Conservation (phyloP, 352 stramenopile species). For the Pythium aristosporum region DNA sequence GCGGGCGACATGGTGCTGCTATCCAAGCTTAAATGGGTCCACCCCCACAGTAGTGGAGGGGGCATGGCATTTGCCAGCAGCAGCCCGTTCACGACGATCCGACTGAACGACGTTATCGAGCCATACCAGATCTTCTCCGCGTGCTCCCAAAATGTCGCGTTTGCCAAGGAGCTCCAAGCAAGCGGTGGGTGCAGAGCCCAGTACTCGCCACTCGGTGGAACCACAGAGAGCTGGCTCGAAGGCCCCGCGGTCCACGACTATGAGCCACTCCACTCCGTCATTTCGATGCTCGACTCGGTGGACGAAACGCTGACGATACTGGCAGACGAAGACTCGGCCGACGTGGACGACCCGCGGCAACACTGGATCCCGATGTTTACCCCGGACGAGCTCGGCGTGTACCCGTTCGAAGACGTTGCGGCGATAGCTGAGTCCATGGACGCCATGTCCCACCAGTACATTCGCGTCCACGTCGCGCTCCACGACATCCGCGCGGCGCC, state of each 20-base stretch:
- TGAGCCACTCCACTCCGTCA: not conserved
- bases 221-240: conserved; percentile 26
- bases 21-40: conserved; percentile 55
- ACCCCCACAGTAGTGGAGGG: not conserved
- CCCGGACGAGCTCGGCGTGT: conserved; percentile 4
- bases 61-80: conserved; percentile 40
- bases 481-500: conserved; percentile 18
- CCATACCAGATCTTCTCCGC: conserved; percentile 8
- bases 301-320: conserved; percentile 3
- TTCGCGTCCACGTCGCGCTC: conserved; percentile 24
- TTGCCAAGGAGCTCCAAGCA: conserved; percentile 14
- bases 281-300: not conserved
- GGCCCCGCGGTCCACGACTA: not conserved
- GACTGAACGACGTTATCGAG: conserved; percentile 23
- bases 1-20: conserved; percentile 52
- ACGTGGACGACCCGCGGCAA: not conserved
- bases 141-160: not conserved
- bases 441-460: conserved; percentile 21
- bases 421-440: conserved; percentile 19
- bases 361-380: conserved; percentile 21
- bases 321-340: not conserved
- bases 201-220: conserved; percentile 16
- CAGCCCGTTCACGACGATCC: conserved; percentile 18
- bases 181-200: conserved; percentile 3
- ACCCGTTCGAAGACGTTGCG: conserved; percentile 16